These are phyloP conservation scores for Cyphellophora attinorum DNA, from an alignment of 2,329 filamentous ascomycete species.

Conservation along the genomic window DNA sequence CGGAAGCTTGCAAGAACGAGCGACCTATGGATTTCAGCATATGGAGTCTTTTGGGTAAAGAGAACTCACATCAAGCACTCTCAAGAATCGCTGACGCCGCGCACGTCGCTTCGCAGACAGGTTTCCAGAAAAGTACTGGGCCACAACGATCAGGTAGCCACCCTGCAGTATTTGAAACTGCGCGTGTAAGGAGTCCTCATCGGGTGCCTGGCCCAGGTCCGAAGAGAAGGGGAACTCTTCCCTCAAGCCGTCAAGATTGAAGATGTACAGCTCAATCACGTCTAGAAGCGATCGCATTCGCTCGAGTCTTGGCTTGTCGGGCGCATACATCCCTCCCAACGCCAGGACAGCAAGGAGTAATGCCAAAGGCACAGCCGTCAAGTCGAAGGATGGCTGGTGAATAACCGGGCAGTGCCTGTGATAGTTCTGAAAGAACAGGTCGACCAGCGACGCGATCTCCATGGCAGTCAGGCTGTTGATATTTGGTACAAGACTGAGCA, in stretches of 20 bases:
- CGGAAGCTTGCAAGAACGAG: conserved; percentile 28
- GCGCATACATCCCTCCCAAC: conserved; percentile 37
- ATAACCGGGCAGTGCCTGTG: conserved; percentile 35
- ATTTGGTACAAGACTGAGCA: conserved; percentile 4
- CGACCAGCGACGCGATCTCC: conserved; percentile 14
- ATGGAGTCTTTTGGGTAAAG: not conserved
- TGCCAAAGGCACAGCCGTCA: conserved; percentile 26
- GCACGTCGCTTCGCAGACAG: conserved; percentile 29
- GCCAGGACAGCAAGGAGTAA: conserved; percentile 31
- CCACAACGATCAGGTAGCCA: conserved; percentile 30
- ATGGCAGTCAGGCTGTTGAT: conserved; percentile 23
- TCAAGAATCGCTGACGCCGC: conserved; percentile 32
- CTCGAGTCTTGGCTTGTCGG: conserved; percentile 8
- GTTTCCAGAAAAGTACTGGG: conserved; percentile 36
- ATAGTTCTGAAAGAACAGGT: conserved; percentile 35
- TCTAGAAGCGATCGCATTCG: conserved; percentile 19
- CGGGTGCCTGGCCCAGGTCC: conserved; percentile 16
- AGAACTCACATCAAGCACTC: conserved; percentile 28
- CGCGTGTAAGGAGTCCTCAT: conserved; percentile 22
- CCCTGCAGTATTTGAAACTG: conserved; percentile 33
- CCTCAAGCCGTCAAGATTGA: conserved; percentile 8
- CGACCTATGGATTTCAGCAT: conserved; percentile 21
- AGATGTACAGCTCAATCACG: conserved; percentile 25
- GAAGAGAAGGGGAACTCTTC: conserved; percentile 34
- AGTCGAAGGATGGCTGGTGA: conserved; percentile 32